Conservation (phyloP, 805 yeast species). For the Jamesozyma hellenica region DNA sequence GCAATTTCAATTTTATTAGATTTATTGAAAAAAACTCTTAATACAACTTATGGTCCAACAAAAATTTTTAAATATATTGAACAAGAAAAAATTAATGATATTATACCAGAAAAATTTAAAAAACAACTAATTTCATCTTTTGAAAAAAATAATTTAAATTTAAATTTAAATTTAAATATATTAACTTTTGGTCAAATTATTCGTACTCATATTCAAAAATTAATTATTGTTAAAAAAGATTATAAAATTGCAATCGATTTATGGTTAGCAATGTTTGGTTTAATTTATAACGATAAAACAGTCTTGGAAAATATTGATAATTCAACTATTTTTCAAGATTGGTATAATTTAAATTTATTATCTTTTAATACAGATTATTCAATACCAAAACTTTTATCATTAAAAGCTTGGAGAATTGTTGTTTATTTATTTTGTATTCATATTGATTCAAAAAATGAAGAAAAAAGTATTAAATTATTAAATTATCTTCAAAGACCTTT, state of each 20-base stretch:
- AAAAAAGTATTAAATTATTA: neutral
- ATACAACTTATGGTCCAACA: conserved; percentile 3
- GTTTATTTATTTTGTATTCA: conserved; percentile 12
- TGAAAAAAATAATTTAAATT: too few species aligned
- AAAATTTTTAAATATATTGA: conserved; percentile 10
- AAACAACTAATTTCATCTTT: neutral
- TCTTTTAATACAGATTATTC: conserved; percentile 10
- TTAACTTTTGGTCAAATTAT: conserved; percentile 15
- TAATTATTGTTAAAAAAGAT: conserved; percentile 12
- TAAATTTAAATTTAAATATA: neutral
- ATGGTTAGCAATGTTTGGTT: conserved; percentile 23
- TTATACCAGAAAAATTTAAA: conserved; percentile 9
- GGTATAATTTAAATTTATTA: conserved; percentile 16
- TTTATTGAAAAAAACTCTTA: conserved; percentile 16
- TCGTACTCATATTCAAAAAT: conserved; percentile 10
- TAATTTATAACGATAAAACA: conserved; percentile 14
- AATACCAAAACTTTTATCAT: conserved; percentile 10
- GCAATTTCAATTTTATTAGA: conserved; percentile 18
- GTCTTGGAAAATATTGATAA: conserved; percentile 5
- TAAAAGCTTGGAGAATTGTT: conserved; percentile 24
- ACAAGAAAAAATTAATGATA: conserved; percentile 3
- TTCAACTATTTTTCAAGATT: conserved; percentile 5
- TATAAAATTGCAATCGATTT: conserved; percentile 22
- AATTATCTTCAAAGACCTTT: conserved; percentile 12
- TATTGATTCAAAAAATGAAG: conserved; percentile 1